Conservation (phyloP, 1,139 yeast genomes). For the Sugiyamaella neomexicana region DNA sequence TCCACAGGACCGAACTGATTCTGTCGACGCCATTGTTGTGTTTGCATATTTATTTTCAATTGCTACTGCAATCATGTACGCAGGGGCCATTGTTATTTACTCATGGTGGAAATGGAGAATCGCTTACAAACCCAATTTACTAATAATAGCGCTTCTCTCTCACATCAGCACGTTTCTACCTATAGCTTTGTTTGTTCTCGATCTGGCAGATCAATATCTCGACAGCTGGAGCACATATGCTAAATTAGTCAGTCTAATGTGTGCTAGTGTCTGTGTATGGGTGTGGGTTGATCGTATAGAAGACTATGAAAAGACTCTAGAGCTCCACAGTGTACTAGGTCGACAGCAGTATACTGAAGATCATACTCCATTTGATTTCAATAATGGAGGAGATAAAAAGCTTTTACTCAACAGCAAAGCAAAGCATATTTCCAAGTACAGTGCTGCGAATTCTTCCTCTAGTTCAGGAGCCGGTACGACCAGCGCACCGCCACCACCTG, state of each 20-base stretch:
- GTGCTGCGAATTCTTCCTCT: neutral
- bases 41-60: slow-evolving; percentile 72
- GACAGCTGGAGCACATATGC: slow-evolving; percentile 73
- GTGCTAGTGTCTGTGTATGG: slow-evolving; percentile 66
- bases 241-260: slow-evolving; percentile 52
- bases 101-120: slow-evolving; percentile 54
- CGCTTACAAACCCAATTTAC: slow-evolving; percentile 48
- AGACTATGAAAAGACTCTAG: slow-evolving; percentile 57
- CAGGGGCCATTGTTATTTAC: slow-evolving; percentile 61
- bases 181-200: slow-evolving; percentile 74
- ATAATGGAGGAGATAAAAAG: slow-evolving; percentile 5
- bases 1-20: slow-evolving; percentile 40
- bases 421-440: neutral
- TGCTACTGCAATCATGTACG: slow-evolving; percentile 68
- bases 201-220: slow-evolving; percentile 70
- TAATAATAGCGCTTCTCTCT: slow-evolving; percentile 53
- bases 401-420: neutral
- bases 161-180: slow-evolving; percentile 62
- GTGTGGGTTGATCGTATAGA: slow-evolving; percentile 80
- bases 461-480: neutral
- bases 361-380: slow-evolving; percentile 16
- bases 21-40: slow-evolving; percentile 49
- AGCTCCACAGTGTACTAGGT: slow-evolving; percentile 75
- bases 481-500: neutral
- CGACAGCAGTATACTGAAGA: slow-evolving; percentile 76